Evolutionary conservation across 2,329 filamentous ascomycete species (phyloP).

Genomic region (Parastagonospora avenae): DNA sequence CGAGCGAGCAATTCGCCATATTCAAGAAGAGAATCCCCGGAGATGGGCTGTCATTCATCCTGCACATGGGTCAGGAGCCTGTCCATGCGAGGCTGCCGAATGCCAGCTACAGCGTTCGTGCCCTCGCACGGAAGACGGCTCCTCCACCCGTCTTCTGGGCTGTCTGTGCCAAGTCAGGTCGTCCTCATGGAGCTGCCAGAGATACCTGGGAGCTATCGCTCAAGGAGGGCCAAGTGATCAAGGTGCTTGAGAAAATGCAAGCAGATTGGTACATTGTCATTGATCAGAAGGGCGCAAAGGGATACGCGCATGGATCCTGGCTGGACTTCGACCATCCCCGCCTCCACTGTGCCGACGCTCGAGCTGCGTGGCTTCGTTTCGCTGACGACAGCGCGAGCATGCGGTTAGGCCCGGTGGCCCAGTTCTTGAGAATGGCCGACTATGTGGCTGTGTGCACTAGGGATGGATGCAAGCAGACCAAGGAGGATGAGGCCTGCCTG

Average conservation of each 20-base stretch:
- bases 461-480: conserved; percentile 22
- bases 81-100: conserved; percentile 13
- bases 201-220: conserved; percentile 35
- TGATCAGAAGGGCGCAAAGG: conserved; percentile 14
- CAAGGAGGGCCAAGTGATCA: conserved; percentile 28
- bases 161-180: conserved; percentile 23
- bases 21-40: conserved; percentile 26
- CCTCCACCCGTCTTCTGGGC: conserved; percentile 20
- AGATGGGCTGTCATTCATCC: conserved; percentile 18
- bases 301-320: conserved; percentile 33
- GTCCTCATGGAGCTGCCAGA: conserved; percentile 21
- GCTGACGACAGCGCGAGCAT: conserved; percentile 18
- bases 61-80: conserved; percentile 21
- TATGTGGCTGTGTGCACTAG: conserved; percentile 29
- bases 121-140: not conserved
- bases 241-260: conserved; percentile 28
- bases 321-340: conserved; percentile 21
- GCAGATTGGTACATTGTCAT: conserved; percentile 30
- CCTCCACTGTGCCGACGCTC: conserved; percentile 13
- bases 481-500: conserved; percentile 14
- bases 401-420: conserved; percentile 15
- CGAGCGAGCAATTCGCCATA: conserved; percentile 30
- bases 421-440: conserved; percentile 23
- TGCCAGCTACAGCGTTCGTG: not conserved
- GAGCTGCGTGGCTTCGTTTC: conserved; percentile 24